These are phyloP conservation scores for Verticillium isaacii DNA, from an alignment of 2,329 filamentous ascomycete species.

Conservation along the genomic window DNA sequence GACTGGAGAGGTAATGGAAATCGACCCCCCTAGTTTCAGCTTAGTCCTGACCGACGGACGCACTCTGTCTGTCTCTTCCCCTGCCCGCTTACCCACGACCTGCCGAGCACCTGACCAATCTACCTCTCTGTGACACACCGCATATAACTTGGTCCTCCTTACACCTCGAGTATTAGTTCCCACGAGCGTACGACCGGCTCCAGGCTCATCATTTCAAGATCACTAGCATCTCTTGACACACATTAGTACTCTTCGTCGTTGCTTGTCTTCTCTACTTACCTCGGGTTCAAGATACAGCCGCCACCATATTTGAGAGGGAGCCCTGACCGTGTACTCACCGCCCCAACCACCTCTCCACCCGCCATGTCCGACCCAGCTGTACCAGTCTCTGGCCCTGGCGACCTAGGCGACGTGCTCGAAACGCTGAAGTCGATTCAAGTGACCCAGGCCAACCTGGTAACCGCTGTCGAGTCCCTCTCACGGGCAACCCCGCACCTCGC, in stretches of 20 bases:
- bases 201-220: too few species aligned
- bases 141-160: neutral
- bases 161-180: neutral
- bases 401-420: constrained; percentile 27
- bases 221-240: too few species aligned
- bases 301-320: neutral
- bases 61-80: neutral
- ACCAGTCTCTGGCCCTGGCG: constrained; percentile 6
- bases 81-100: neutral
- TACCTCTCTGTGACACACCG: neutral
- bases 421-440: constrained; percentile 31
- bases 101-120: neutral
- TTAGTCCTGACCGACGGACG: neutral
- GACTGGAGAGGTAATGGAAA: too few species aligned
- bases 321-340: neutral
- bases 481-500: constrained; percentile 14
- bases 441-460: constrained; percentile 34
- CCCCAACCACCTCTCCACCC: neutral
- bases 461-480: constrained; percentile 33
- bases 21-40: neutral
- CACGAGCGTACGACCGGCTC: too few species aligned
- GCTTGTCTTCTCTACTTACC: too few species aligned
- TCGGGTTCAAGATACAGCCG: neutral
- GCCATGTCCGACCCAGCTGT: neutral
- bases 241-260: too few species aligned